Conservation (phyloP, 305 asterid genomes). For the Caryopteris hybrid region DNA sequence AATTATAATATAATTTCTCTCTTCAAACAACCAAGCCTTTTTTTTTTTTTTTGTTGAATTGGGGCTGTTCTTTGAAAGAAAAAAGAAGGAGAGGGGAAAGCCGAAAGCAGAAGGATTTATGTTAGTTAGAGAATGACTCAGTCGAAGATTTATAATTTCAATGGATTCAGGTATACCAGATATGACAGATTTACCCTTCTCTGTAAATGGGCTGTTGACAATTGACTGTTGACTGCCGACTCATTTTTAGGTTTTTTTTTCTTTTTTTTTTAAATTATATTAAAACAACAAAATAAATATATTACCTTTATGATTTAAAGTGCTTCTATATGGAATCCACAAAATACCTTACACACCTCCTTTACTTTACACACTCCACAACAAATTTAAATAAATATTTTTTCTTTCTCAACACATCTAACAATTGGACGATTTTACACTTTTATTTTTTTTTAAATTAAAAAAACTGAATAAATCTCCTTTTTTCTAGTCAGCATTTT, state of each 20-base stretch:
- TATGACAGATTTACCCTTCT: slow-evolving; percentile 19
- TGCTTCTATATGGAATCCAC: too few species aligned
- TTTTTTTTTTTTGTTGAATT: background rate
- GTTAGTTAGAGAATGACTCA: slow-evolving; percentile 15
- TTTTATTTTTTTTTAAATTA: too few species aligned
- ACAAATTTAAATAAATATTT: too few species aligned
- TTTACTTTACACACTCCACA: too few species aligned
- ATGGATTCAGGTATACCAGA: slow-evolving; percentile 1
- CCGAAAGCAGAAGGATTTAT: slow-evolving; percentile 8
- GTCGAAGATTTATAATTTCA: slow-evolving; percentile 29
- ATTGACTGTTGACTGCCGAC: background rate
- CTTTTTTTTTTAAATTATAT: too few species aligned
- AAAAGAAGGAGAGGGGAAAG: background rate
- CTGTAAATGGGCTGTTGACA: background rate
- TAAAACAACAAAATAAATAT: too few species aligned
- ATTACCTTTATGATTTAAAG: too few species aligned
- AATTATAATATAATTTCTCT: background rate
- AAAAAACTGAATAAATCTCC: too few species aligned
- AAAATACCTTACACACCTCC: too few species aligned
- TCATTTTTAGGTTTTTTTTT: background rate
- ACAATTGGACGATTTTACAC: too few species aligned
- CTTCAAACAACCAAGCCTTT: slow-evolving; percentile 11
- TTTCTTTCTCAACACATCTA: too few species aligned
- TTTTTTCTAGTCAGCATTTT: too few species aligned
- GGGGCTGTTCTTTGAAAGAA: slow-evolving; percentile 7